These are phyloP conservation scores for Exophiala sp. DNA, from an alignment of 2,329 filamentous ascomycete genomes.

Conservation along the genomic window DNA sequence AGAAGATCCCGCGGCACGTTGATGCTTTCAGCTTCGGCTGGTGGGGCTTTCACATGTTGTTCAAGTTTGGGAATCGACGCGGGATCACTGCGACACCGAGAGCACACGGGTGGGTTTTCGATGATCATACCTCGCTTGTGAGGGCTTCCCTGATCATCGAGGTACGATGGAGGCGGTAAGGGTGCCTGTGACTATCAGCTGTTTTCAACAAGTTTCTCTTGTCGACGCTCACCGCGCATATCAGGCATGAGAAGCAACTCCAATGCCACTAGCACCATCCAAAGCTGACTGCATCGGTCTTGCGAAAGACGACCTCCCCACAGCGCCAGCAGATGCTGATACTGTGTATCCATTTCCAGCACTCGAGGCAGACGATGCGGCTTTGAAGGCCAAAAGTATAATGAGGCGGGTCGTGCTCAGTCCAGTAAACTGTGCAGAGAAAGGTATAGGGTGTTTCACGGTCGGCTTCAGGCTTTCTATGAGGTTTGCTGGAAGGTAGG, in stretches of 20 bases:
- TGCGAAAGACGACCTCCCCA: conserved; percentile 25
- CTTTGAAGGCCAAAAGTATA: conserved; percentile 19
- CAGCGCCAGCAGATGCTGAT: conserved; percentile 31
- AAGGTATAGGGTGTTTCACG: conserved; percentile 5
- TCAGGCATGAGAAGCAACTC: conserved; percentile 30
- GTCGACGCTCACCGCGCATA: conserved; percentile 26
- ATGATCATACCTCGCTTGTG: conserved; percentile 22
- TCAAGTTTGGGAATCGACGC: conserved; percentile 23
- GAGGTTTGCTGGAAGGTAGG: not conserved
- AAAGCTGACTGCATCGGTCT: conserved; percentile 29
- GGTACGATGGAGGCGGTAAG: conserved; percentile 21
- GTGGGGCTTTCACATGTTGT: conserved; percentile 18
- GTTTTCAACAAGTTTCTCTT: not conserved
- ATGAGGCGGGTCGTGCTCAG: conserved; percentile 13
- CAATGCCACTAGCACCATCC: conserved; percentile 35
- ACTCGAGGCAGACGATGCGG: conserved; percentile 27
- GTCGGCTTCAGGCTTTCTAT: not conserved
- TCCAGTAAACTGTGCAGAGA: conserved; percentile 24
- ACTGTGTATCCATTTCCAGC: conserved; percentile 27
- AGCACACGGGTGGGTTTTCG: conserved; percentile 22
- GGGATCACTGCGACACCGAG: conserved; percentile 17
- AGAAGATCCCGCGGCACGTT: conserved; percentile 1
- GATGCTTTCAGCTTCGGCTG: not conserved
- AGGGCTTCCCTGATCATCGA: conserved; percentile 16
- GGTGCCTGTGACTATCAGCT: conserved; percentile 15